Evolutionary conservation across 2,329 filamentous ascomycete genomes (phyloP), one percentile per base, ranked within the genome.

Genomic region (Aspergillus udagawae): DNA sequence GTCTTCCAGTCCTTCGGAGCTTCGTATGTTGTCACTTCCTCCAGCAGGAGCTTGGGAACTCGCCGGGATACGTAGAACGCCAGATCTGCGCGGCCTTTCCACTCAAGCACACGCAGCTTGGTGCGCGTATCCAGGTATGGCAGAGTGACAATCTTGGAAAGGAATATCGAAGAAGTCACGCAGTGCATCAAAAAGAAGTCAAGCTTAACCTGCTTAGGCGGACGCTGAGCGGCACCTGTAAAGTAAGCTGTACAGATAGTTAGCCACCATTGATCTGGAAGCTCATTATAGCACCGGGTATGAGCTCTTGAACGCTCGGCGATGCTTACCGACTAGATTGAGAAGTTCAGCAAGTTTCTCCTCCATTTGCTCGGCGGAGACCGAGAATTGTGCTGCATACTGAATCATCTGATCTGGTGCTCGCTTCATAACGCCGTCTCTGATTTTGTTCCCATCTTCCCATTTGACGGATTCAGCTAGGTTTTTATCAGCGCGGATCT

Each of bases 171-270:
- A 10, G 80, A 79, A 68, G 89, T 97, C 63, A 93, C 77, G 66
- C 86, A 84, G 73, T 97, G 92, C 66, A 92, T 92, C 68, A 79
- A 80, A 77, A 87, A 94, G 72, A 97, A 97, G 70, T 96, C 92
- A 70, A 91, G 86, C 70, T 89, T 92, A 51, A 87, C 79, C 23
- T 80, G 73, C 69, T 92, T 89, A 1, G 80, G 79, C 0, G 84
- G 83, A 29, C 83, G 78, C 64, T 90, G 83, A 0, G 90, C 84
- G 0, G 87, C 83, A 0, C 73, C 77, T n/a, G 83, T 81, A 65
- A 80, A 84, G 67, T 83, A 85, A 0, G 79, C 82, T 74, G 47
- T 23, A 41, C 27, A 23, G 3, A 10, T 55, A n/a, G 54, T 47
- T 21, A n/a, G 44, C 8, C 20, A 48, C 3, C 10, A 20, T 27